Conservation (phyloP, 441 rosid species). For the Pelargonium fulgidum region DNA sequence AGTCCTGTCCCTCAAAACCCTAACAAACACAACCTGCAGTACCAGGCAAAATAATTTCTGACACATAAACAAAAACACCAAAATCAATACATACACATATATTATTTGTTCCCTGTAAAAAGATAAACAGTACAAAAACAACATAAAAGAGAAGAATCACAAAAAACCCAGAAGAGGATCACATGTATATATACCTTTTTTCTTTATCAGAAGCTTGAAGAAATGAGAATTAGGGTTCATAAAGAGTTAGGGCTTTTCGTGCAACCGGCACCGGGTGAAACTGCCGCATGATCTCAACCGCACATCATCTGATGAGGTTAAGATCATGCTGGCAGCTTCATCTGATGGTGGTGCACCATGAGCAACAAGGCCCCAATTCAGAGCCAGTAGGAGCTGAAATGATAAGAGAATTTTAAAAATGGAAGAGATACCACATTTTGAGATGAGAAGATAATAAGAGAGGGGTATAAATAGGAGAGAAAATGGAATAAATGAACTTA, state of each 20-base stretch:
- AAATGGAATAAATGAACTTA: not conserved
- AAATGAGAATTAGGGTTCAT: slow-evolving; percentile 24
- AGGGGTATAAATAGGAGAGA: not conserved
- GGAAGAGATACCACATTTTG: slow-evolving; percentile 6
- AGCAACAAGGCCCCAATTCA: not conserved
- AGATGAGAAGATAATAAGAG: not conserved
- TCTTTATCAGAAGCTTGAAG: not conserved
- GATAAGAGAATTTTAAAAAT: not conserved
- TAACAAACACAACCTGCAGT: not conserved
- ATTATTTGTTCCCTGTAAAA: not conserved
- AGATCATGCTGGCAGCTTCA: slow-evolving; percentile 99
- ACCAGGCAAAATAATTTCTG: slow-evolving; percentile 3
- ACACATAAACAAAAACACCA: not conserved
- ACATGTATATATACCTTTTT: slow-evolving; percentile 7
- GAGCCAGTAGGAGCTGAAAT: slow-evolving; percentile 19
- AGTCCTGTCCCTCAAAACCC: not conserved
- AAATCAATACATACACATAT: not conserved
- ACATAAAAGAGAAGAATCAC: not conserved
- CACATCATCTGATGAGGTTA: slow-evolving; percentile 22
- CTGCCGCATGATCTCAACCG: slow-evolving; percentile 82
- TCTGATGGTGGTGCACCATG: slow-evolving; percentile 60
- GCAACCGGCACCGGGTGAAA: slow-evolving; percentile 75
- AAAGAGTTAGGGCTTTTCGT: slow-evolving; percentile 31
- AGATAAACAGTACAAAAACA: not conserved
- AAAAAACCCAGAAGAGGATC: not conserved